A percentile compares a stretch with the other conserved stretches of the same genome.
Conservation (phyloP, 2,329 filamentous ascomycete species). For the Penicillium sp. region DNA sequence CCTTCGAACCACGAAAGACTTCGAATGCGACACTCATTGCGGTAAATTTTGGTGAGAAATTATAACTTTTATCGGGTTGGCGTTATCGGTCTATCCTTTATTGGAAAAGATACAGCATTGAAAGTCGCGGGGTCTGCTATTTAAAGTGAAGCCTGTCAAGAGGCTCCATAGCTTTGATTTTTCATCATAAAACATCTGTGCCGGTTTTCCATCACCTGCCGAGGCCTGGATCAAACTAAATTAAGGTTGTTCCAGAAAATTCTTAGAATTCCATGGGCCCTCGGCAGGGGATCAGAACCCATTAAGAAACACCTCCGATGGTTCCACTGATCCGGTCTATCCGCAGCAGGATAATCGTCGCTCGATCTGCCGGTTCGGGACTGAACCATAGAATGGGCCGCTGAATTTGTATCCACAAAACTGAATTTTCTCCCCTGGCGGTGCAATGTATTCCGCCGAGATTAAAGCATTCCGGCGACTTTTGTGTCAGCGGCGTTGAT, state of each 20-base stretch:
- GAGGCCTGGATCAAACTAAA: background rate
- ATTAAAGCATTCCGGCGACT: background rate
- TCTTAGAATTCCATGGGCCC: background rate
- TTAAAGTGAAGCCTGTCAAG: background rate
- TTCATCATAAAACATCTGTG: background rate
- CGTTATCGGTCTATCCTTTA: background rate
- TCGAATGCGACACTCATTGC: slow-evolving; percentile 27
- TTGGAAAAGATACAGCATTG: background rate
- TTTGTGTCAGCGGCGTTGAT: background rate
- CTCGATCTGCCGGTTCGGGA: background rate
- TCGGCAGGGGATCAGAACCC: background rate
- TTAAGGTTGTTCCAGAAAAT: background rate
- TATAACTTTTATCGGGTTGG: background rate
- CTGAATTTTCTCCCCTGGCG: background rate
- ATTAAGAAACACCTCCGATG: background rate
- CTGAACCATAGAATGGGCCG: background rate
- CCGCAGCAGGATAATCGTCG: background rate
- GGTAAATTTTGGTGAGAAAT: background rate
- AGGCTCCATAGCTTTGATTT: background rate
- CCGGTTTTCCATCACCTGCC: background rate
- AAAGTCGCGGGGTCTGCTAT: background rate
- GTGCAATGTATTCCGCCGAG: background rate
- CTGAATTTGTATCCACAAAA: background rate
- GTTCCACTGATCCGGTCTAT: background rate
- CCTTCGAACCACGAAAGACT: slow-evolving; percentile 28